Evolutionary conservation across 1,139 yeast genomes (phyloP).

Genomic region (Suhomyces anneliseae): DNA sequence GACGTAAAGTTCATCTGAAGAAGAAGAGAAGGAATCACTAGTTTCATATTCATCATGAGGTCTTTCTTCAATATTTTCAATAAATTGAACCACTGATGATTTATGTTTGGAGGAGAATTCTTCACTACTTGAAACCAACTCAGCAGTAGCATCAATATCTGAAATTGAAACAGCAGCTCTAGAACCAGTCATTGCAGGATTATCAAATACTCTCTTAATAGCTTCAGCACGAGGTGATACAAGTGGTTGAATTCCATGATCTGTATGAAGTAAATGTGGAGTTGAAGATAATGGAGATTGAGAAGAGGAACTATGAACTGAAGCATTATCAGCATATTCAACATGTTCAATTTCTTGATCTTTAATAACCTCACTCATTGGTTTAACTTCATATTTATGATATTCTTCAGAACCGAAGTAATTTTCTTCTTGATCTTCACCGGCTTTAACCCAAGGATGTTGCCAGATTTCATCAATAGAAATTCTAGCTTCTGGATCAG

Average conservation of each 20-base stretch:
- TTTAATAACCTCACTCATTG: constrained; percentile 1
- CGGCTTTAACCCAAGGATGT: constrained; percentile 41
- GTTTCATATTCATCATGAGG: constrained; percentile 13
- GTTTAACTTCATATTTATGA: constrained; percentile 9
- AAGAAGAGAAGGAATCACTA: constrained; percentile 9
- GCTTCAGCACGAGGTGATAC: constrained; percentile 42
- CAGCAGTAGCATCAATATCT: constrained; percentile 14
- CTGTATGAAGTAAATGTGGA: constrained; percentile 1
- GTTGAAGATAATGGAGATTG: constrained; percentile 3
- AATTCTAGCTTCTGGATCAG: constrained; percentile 67
- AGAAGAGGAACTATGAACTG: not conserved
- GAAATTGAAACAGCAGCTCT: constrained; percentile 12
- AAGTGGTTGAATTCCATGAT: constrained; percentile 10
- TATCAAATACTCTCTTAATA: constrained; percentile 47
- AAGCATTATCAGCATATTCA: constrained; percentile 6
- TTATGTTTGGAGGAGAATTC: constrained; percentile 9
- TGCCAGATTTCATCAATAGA: constrained; percentile 63
- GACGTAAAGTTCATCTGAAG: constrained; percentile 11
- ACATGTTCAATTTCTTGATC: constrained; percentile 12
- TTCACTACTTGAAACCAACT: constrained; percentile 11
- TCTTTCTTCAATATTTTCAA: constrained; percentile 25
- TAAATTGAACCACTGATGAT: constrained; percentile 21
- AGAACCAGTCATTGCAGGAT: constrained; percentile 38
- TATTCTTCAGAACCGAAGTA: constrained; percentile 9
- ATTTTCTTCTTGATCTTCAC: constrained; percentile 1